phyloP scores from a whole-genome alignment of 2,329 filamentous ascomycete genomes.

The Stagonosporopsis chrysanthemi region DNA sequence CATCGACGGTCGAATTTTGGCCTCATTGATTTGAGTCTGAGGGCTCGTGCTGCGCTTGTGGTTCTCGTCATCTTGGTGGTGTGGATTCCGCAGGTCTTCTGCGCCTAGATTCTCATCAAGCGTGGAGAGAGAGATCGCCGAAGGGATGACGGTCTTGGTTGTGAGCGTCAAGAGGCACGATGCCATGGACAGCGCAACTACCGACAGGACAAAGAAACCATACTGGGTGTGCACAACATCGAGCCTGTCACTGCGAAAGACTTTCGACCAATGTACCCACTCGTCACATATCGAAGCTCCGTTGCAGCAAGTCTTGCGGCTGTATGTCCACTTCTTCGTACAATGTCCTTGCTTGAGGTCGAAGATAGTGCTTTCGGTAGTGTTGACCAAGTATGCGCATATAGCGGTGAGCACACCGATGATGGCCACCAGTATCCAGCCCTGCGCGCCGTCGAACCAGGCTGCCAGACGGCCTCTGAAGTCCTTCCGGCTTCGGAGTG shows the following conservation, averaged over 20 bases:
- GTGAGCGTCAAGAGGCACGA: slow-evolving; percentile 83
- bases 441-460: slow-evolving; percentile 85
- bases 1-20: slow-evolving; percentile 69
- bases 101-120: slow-evolving; percentile 92
- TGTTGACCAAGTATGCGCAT: slow-evolving; percentile 87
- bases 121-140: slow-evolving; percentile 83
- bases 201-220: slow-evolving; percentile 74
- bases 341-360: slow-evolving; percentile 94
- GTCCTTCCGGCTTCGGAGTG: slow-evolving; percentile 80
- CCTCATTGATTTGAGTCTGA: slow-evolving; percentile 51
- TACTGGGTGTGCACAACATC: slow-evolving; percentile 75
- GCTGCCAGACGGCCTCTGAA: slow-evolving; percentile 79
- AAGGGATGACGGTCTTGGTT: slow-evolving; percentile 94
- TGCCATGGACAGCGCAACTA: slow-evolving; percentile 71
- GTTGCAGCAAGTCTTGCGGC: slow-evolving; percentile 71
- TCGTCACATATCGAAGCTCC: slow-evolving; percentile 62
- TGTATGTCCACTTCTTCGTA: slow-evolving; percentile 71
- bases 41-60: slow-evolving; percentile 53
- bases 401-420: slow-evolving; percentile 86
- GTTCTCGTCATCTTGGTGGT: slow-evolving; percentile 56
- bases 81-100: slow-evolving; percentile 45
- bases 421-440: slow-evolving; percentile 91
- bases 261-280: slow-evolving; percentile 72
- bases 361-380: slow-evolving; percentile 84
- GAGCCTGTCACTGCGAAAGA: slow-evolving; percentile 58